Evolutionary conservation across 371 early-diverging fungal species (phyloP).

Genomic region (Lichtheimia hyalospora): DNA sequence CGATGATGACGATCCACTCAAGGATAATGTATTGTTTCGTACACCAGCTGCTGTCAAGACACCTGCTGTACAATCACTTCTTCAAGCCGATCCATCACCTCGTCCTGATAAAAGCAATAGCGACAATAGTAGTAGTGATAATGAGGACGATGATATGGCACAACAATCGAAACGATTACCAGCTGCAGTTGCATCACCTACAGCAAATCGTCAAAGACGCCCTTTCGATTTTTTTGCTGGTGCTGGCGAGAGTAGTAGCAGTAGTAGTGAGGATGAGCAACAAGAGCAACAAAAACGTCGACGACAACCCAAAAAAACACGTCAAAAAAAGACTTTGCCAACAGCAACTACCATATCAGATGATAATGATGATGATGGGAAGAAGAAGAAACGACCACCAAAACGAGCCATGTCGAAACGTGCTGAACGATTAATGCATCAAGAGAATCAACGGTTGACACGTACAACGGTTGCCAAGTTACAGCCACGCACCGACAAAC

Average conservation of each 20-base stretch:
- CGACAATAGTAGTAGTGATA: neutral
- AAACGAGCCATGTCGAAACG: slow-evolving; percentile 15
- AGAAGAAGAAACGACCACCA: slow-evolving; percentile 4
- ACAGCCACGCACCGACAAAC: slow-evolving; percentile 14
- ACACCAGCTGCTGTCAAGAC: slow-evolving; percentile 18
- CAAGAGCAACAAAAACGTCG: neutral
- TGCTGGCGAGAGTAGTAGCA: slow-evolving; percentile 3
- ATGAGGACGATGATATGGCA: slow-evolving; percentile 5
- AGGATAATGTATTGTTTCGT: slow-evolving; percentile 12
- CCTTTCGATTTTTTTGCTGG: neutral
- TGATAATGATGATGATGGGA: neutral
- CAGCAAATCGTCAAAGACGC: neutral
- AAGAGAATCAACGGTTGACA: slow-evolving; percentile 22
- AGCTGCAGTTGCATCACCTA: neutral
- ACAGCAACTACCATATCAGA: neutral
- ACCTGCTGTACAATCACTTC: slow-evolving; percentile 11
- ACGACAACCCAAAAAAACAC: slow-evolving; percentile 3
- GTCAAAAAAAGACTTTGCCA: neutral
- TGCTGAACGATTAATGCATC: slow-evolving; percentile 22
- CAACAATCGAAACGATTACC: neutral
- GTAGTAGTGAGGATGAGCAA: neutral
- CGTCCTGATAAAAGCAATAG: neutral
- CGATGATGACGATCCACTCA: slow-evolving; percentile 13
- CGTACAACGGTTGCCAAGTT: slow-evolving; percentile 15
- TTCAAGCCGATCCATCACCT: neutral